Evolutionary conservation across 352 stramenopile species (phyloP).

Genomic region (Elongisporangium senticosum): DNA sequence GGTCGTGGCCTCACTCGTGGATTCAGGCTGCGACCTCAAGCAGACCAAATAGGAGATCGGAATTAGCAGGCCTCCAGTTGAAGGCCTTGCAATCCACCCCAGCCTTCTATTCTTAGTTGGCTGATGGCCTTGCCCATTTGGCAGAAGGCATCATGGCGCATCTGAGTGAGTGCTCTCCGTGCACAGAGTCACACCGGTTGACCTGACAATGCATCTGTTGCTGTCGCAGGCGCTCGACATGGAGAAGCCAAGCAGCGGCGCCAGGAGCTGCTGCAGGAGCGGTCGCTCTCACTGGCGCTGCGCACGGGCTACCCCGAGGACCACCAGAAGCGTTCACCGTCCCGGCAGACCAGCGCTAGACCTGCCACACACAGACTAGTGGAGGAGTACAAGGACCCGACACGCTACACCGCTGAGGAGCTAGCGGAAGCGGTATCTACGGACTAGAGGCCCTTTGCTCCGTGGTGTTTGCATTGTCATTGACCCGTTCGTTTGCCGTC

Average conservation of each 20-base stretch:
- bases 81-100: too few relatives aligned
- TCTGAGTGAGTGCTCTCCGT: neutral
- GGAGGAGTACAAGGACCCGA: slow-evolving; percentile 1
- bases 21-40: too few relatives aligned
- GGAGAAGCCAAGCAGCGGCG: slow-evolving; percentile 43
- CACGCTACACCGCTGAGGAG: slow-evolving; percentile 12
- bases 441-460: slow-evolving; percentile 1
- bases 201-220: neutral
- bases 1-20: too few relatives aligned
- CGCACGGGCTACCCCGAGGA: slow-evolving; percentile 40
- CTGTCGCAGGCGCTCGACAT: slow-evolving; percentile 40
- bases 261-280: slow-evolving; percentile 38
- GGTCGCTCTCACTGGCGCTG: slow-evolving; percentile 33
- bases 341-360: neutral
- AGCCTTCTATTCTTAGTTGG: neutral
- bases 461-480: neutral
- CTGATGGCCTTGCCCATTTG: neutral
- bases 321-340: slow-evolving; percentile 13
- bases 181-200: neutral
- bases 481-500: neutral
- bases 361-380: neutral
- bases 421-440: slow-evolving; percentile 32
- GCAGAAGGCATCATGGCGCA: neutral
- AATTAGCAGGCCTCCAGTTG: too few relatives aligned
- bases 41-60: too few relatives aligned